Base-by-base conservation (phyloP, 2,329 filamentous ascomycete species). In the Sarocladium oryzae region DNA sequence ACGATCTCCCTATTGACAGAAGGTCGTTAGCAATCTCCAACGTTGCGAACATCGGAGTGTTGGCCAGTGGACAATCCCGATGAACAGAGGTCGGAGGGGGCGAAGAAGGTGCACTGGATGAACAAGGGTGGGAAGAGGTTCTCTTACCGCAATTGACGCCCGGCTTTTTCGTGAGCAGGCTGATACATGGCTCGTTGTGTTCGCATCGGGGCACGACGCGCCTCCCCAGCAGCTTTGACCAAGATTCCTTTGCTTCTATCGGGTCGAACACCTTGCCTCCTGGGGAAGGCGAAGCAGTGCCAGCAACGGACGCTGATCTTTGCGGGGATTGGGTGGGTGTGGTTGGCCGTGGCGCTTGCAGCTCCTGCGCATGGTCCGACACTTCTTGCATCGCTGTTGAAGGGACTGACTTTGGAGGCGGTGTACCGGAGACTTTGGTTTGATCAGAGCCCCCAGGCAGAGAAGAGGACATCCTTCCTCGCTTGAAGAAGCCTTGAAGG, bases 101-200 rank as follows among this genome's bases (percentile, higher is more conserved):
- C 11, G 11, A 37, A 15, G n/a, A 37, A 37, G n/a, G n/a, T 6
- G 16, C 11, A 37, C 8, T 8, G 8, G 6, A 37, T 8, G n/a
- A 7, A 37, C 35, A 16, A 30, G 13, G 13, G 35, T 37, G 35
- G 16, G 37, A 36, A 23, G 10, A 23, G 26, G 21, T 8, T 26
- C 11, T 21, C 75, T 61, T 69, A 79, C 75, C 92, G 69, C 64
- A 85, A 61, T 97, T 99, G 56, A 88, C 72, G 1, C 93, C 93
- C 1, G 89, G 77, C 63, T 97, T 97, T 71, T 92, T 96, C 1
- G 91, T 96, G 16, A 84, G 78, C 49, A 92, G 72, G 56, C 78
- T 88, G 56, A 90, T 87, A 67, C 93, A 97, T 2, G 88, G 86
- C 60, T 97, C 91, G 50, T 82, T 76, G 62, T 99, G 93, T 45